Percentiles rank a stretch among this genome's conserved stretches.
These are phyloP conservation scores for Nymphaea thermarum DNA, from an alignment of 164 flowering plant genomes.

Conservation along the genomic window DNA sequence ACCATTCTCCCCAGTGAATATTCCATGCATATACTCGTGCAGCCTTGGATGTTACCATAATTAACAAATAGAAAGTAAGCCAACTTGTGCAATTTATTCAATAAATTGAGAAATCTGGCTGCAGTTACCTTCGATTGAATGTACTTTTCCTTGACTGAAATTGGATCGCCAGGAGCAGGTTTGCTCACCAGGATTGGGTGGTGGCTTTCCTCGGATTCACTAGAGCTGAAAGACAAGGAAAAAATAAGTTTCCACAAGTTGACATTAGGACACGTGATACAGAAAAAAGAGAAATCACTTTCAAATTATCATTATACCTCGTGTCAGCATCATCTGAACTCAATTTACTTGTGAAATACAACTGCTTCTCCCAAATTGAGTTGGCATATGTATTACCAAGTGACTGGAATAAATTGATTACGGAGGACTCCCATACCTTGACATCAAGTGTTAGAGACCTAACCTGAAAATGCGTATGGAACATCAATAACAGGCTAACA, in stretches of 20 bases:
- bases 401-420: conserved; percentile 45
- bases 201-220: conserved; percentile 25
- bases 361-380: conserved; percentile 58
- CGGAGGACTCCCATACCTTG: conserved; percentile 71
- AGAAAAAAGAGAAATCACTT: background rate
- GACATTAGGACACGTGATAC: background rate
- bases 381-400: conserved; percentile 55
- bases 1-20: no score
- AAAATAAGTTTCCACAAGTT: background rate
- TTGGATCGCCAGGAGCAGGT: conserved; percentile 39
- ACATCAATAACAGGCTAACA: background rate
- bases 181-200: conserved; percentile 21
- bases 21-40: no score
- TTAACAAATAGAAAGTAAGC: no score
- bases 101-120: background rate
- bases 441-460: conserved; percentile 70
- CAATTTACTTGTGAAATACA: conserved; percentile 23
- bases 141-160: conserved; percentile 48
- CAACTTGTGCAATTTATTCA: background rate
- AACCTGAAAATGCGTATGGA: conserved; percentile 25
- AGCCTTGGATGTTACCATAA: no score
- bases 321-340: conserved; percentile 27
- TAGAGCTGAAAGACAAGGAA: conserved; percentile 19
- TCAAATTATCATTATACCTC: conserved; percentile 22
- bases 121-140: conserved; percentile 61